These are phyloP conservation scores for Verbena officinalis DNA, from an alignment of 257 asterid genomes.

Conservation along the genomic window DNA sequence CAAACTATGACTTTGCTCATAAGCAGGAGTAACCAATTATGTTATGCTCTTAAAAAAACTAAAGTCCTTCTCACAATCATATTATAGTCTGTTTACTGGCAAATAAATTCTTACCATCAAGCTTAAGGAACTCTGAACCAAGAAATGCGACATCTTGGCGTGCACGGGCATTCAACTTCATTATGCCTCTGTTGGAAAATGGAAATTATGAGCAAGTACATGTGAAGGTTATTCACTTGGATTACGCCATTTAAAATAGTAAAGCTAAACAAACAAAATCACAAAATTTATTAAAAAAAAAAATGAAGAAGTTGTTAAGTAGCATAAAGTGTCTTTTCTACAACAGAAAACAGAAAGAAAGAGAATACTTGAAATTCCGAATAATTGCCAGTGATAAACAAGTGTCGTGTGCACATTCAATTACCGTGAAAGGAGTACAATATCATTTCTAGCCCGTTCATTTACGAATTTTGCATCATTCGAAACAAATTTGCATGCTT, in stretches of 20 bases:
- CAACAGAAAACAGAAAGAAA: constrained; percentile 1
- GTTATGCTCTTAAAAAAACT: not conserved
- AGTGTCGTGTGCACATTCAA: not conserved
- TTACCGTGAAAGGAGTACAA: constrained; percentile 84
- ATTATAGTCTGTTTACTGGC: not conserved
- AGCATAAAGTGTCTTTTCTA: not conserved
- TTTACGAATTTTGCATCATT: constrained; percentile 86
- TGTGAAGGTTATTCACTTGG: constrained; percentile 11
- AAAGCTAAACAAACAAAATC: constrained; percentile 9
- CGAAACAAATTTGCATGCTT: constrained; percentile 83
- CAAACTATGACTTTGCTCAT: constrained; percentile 2
- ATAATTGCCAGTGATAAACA: constrained; percentile 21
- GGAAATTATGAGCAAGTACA: constrained; percentile 22
- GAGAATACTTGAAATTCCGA: not conserved
- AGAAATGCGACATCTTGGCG: constrained; percentile 91
- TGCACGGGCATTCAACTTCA: constrained; percentile 90
- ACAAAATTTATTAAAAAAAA: no score
- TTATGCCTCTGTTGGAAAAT: constrained; percentile 59
- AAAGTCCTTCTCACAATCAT: not conserved
- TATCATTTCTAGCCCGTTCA: constrained; percentile 87
- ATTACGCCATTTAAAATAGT: not conserved
- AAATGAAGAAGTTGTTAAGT: not conserved
- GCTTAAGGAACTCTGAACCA: constrained; percentile 87
- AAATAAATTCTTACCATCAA: constrained; percentile 69
- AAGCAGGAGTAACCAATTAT: constrained; percentile 6